These are phyloP conservation scores for Diospyros lotus DNA, from an alignment of 148 eudicot genomes.

Conservation along the genomic window DNA sequence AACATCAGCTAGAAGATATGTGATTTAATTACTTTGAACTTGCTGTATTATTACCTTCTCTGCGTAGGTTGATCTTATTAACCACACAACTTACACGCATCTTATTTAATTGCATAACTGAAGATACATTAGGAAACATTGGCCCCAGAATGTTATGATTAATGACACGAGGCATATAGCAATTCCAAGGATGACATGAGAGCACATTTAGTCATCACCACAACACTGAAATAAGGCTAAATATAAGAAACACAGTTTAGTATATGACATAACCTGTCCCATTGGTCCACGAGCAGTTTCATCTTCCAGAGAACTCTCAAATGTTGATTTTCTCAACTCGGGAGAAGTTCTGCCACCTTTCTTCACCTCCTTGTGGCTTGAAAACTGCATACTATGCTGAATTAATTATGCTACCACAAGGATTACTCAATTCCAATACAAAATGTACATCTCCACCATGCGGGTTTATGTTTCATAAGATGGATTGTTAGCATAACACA, in stretches of 20 bases:
- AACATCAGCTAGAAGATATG: background rate
- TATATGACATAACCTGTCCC: slow-evolving; percentile 39
- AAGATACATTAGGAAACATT: too few relatives aligned
- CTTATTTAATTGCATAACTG: too few relatives aligned
- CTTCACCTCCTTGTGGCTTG: slow-evolving; percentile 14
- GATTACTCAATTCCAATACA: background rate
- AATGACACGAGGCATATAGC: too few relatives aligned
- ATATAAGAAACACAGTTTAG: background rate
- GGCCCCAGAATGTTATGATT: too few relatives aligned
- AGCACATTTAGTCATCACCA: too few relatives aligned
- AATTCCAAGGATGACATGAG: too few relatives aligned
- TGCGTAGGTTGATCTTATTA: background rate
- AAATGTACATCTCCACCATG: background rate
- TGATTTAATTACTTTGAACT: background rate
- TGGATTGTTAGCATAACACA: background rate
- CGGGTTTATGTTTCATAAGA: background rate
- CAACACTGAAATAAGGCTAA: background rate
- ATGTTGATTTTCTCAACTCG: slow-evolving; percentile 14
- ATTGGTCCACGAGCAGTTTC: slow-evolving; percentile 30
- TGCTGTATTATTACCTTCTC: background rate
- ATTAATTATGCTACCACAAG: slow-evolving; percentile 2
- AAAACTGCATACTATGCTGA: slow-evolving; percentile 21
- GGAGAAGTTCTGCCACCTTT: slow-evolving; percentile 15
- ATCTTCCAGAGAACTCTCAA: slow-evolving; percentile 23
- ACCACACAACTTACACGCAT: too few relatives aligned